Conservation (phyloP, 2,329 filamentous ascomycete species). For the Aspergillus hortae region DNA sequence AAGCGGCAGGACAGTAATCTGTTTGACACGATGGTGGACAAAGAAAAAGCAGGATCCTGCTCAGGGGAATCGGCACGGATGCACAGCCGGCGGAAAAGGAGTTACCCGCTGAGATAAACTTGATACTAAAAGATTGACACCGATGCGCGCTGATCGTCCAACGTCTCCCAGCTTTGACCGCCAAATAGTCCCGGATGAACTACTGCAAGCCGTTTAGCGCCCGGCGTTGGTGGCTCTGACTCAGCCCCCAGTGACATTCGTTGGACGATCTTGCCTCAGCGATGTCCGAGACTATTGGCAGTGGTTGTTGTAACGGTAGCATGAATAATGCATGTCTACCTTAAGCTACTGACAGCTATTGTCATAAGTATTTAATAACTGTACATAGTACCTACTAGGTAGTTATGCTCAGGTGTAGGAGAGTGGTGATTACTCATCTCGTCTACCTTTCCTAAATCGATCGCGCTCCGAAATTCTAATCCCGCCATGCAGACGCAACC, state of each 20-base stretch:
- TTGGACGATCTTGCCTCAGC: background rate
- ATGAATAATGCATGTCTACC: too few species aligned
- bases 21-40: background rate
- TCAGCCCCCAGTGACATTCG: background rate
- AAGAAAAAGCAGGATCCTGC: background rate
- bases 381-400: too few species aligned
- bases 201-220: slow-evolving; percentile 21
- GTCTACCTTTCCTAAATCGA: background rate
- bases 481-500: background rate
- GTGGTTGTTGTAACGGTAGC: too few species aligned
- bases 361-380: too few species aligned
- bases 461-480: background rate
- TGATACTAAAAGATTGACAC: slow-evolving; percentile 11
- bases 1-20: too few species aligned
- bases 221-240: slow-evolving; percentile 5
- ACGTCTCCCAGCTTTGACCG: slow-evolving; percentile 21
- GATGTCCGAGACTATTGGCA: too few species aligned
- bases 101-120: slow-evolving; percentile 10
- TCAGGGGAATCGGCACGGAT: background rate
- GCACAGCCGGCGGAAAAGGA: background rate
- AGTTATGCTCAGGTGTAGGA: too few species aligned
- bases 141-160: slow-evolving; percentile 21
- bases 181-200: slow-evolving; percentile 19
- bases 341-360: too few species aligned
- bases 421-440: background rate